Evolutionary conservation across 2,329 filamentous ascomycete genomes (phyloP).

Genomic region (Teratosphaeria gauchensis): DNA sequence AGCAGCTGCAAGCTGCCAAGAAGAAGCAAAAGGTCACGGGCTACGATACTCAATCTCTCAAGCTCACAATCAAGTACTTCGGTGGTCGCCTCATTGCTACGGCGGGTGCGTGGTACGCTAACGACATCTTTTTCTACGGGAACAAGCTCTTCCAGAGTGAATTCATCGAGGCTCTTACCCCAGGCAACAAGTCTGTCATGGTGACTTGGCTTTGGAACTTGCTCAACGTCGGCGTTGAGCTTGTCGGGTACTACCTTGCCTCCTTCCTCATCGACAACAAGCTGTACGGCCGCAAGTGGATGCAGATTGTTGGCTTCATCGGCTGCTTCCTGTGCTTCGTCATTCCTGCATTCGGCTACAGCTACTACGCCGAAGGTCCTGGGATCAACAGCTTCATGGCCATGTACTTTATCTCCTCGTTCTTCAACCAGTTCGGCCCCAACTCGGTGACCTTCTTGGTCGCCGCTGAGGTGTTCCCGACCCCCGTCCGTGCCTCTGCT

Average conservation of each 20-base stretch:
- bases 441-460: conserved; percentile 96
- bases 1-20: conserved; percentile 73
- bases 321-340: conserved; percentile 91
- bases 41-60: conserved; percentile 79
- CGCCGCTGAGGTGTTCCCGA: conserved; percentile 92
- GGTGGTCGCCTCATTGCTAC: conserved; percentile 80
- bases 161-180: conserved; percentile 76
- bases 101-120: conserved; percentile 79
- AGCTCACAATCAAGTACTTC: conserved; percentile 70
- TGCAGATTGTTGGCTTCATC: conserved; percentile 91
- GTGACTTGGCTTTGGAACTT: conserved; percentile 86
- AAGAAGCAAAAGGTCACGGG: conserved; percentile 79
- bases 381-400: conserved; percentile 86
- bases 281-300: conserved; percentile 88
- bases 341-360: conserved; percentile 77
- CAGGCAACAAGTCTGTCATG: conserved; percentile 55
- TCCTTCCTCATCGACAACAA: conserved; percentile 91
- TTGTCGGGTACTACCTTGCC: conserved; percentile 82
- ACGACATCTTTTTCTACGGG: conserved; percentile 98
- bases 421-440: conserved; percentile 98
- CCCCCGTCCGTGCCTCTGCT: conserved; percentile 81
- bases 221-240: conserved; percentile 77
- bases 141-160: conserved; percentile 95
- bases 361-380: conserved; percentile 64
- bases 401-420: conserved; percentile 96